Evolutionary conservation across 208 protist species (phyloP).

Genomic region (Wallacemonas collosoma): DNA sequence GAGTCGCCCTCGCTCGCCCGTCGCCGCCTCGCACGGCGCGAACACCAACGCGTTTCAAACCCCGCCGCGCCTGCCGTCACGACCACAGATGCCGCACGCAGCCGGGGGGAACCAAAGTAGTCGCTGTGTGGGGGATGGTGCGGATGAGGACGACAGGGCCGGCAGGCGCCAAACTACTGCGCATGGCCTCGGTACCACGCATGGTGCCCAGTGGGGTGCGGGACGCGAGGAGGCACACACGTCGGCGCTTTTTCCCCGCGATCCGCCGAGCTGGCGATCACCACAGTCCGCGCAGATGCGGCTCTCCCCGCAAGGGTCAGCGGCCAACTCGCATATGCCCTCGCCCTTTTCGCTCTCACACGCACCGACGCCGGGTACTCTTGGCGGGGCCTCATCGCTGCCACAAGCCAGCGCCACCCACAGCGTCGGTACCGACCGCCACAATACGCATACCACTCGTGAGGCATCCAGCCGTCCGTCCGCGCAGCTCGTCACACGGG

Average conservation of each 20-base stretch:
- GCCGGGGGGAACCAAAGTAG: too few species aligned
- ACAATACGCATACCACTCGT: background rate
- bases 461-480: constrained; percentile 30
- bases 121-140: background rate
- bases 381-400: background rate
- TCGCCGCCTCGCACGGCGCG: background rate
- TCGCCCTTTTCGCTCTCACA: constrained; percentile 11
- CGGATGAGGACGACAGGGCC: background rate
- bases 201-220: background rate
- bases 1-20: constrained; percentile 16
- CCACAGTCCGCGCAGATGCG: background rate
- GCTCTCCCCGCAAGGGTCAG: background rate
- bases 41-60: background rate
- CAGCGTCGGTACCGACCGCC: too few species aligned
- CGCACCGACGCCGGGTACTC: background rate
- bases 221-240: background rate
- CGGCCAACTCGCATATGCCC: background rate
- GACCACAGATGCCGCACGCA: background rate
- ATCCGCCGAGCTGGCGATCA: constrained; percentile 6
- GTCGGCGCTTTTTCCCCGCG: background rate
- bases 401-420: too few species aligned
- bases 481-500: constrained; percentile 54
- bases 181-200: too few species aligned
- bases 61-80: constrained; percentile 1
- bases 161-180: too few species aligned